A percentile compares a stretch with the other conserved stretches of the same genome.
These are phyloP conservation scores for Pleurotus djamor DNA, from an alignment of 768 basidiomycete genomes.

Conservation along the genomic window DNA sequence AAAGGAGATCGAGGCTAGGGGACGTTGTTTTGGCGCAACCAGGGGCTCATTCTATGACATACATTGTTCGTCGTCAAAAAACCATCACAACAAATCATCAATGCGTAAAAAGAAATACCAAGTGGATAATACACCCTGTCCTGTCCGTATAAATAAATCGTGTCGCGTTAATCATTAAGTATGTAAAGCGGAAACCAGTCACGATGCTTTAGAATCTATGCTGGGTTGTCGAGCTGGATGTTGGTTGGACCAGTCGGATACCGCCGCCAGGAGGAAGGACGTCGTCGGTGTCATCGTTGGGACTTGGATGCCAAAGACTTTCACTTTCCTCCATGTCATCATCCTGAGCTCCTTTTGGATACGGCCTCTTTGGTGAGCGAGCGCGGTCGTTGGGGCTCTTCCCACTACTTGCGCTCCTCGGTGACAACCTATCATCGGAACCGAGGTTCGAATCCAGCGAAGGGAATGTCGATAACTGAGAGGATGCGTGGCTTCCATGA, in stretches of 20 bases:
- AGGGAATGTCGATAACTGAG: slow-evolving; percentile 38
- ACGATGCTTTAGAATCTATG: slow-evolving; percentile 12
- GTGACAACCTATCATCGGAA: slow-evolving; percentile 33
- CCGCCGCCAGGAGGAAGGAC: slow-evolving; percentile 20
- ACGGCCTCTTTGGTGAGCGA: slow-evolving; percentile 35
- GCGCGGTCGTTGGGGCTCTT: slow-evolving; percentile 21
- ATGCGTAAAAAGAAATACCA: too few species aligned
- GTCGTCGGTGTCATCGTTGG: slow-evolving; percentile 21
- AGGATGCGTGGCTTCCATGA: slow-evolving; percentile 13
- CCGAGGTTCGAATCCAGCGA: slow-evolving; percentile 40
- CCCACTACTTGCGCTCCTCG: slow-evolving; percentile 21
- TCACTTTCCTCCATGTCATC: slow-evolving; percentile 65
- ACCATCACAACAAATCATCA: too few species aligned
- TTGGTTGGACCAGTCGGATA: slow-evolving; percentile 36
- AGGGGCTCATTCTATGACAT: too few species aligned
- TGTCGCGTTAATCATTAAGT: too few species aligned
- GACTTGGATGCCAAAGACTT: slow-evolving; percentile 42
- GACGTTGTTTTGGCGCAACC: too few species aligned
- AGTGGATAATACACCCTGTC: too few species aligned
- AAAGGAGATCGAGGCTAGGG: too few species aligned
- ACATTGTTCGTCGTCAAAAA: too few species aligned
- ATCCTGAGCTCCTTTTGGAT: slow-evolving; percentile 44
- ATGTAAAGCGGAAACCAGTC: too few species aligned
- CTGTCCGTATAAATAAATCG: too few species aligned
- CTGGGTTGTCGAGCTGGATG: slow-evolving; percentile 8